A percentile compares a stretch with the other conserved stretches of the same genome.
Conservation (phyloP, 2,329 filamentous ascomycete genomes). For the Fusarium haematococcum region DNA sequence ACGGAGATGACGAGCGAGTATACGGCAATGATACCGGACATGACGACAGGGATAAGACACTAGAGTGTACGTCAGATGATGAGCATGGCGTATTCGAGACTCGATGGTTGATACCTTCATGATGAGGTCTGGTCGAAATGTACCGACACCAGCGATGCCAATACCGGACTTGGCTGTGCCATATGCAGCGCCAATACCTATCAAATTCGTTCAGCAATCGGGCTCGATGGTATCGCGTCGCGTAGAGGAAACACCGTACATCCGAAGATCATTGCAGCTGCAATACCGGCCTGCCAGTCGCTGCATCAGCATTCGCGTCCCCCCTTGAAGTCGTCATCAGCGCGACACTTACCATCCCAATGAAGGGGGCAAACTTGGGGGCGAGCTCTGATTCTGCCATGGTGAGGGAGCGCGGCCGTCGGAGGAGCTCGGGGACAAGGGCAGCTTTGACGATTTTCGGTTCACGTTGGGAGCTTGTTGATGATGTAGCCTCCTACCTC, state of each 20-base stretch:
- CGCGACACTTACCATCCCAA: slow-evolving; percentile 79
- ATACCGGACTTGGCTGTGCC: slow-evolving; percentile 91
- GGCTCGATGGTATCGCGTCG: slow-evolving; percentile 17
- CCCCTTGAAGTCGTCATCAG: slow-evolving; percentile 10
- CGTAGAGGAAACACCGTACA: slow-evolving; percentile 64
- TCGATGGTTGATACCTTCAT: slow-evolving; percentile 76
- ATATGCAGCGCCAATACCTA: slow-evolving; percentile 80
- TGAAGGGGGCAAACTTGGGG: slow-evolving; percentile 87
- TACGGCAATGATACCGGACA: slow-evolving; percentile 99
- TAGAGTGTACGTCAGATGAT: slow-evolving; percentile 50
- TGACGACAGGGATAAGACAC: slow-evolving; percentile 91
- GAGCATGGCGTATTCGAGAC: neutral
- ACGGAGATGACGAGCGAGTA: slow-evolving; percentile 98
- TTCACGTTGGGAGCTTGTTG: slow-evolving; percentile 42
- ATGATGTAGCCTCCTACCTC: slow-evolving; percentile 45
- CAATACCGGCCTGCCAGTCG: slow-evolving; percentile 75
- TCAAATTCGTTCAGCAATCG: slow-evolving; percentile 43
- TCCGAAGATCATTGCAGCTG: slow-evolving; percentile 85
- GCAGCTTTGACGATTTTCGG: slow-evolving; percentile 20
- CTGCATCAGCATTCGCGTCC: slow-evolving; percentile 42
- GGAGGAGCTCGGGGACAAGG: slow-evolving; percentile 31
- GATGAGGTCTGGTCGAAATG: slow-evolving; percentile 86
- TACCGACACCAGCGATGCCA: slow-evolving; percentile 87
- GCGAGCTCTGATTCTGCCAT: slow-evolving; percentile 70
- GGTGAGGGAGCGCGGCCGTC: slow-evolving; percentile 42